A percentile compares a stretch with the other conserved stretches of the same genome.
Conservation (phyloP, 495 filamentous ascomycete species). For the Xeromyces bisporus region DNA sequence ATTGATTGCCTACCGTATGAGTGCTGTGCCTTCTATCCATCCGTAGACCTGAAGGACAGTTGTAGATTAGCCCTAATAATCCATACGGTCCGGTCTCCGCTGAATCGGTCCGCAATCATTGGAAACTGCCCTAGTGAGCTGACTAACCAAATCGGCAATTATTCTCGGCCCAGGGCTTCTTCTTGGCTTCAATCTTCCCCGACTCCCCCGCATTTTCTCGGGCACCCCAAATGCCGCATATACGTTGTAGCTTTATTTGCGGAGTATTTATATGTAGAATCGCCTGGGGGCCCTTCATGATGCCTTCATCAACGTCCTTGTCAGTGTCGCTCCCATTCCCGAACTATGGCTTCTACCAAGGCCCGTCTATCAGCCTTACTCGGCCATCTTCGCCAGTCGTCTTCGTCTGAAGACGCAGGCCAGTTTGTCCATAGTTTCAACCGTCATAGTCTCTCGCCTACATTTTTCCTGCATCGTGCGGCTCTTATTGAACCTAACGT, state of each 20-base stretch:
- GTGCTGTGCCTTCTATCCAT: too few relatives aligned
- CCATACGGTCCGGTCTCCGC: not conserved
- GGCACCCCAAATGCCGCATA: too few relatives aligned
- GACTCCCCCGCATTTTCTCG: constrained; percentile 3
- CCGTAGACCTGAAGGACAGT: not conserved
- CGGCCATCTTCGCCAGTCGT: constrained; percentile 36
- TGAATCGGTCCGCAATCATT: not conserved
- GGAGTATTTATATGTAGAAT: too few relatives aligned
- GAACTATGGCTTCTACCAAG: constrained; percentile 39
- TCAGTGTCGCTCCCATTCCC: too few relatives aligned
- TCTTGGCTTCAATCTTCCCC: not conserved
- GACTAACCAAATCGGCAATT: too few relatives aligned
- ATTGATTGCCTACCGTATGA: too few relatives aligned
- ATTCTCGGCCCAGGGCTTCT: not conserved
- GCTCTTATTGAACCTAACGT: constrained; percentile 81
- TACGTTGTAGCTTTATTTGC: too few relatives aligned
- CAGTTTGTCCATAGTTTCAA: constrained; percentile 38
- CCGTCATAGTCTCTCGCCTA: constrained; percentile 72
- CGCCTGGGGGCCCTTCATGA: too few relatives aligned
- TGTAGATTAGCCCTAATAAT: not conserved
- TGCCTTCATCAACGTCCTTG: too few relatives aligned
- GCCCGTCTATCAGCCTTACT: constrained; percentile 43
- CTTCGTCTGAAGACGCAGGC: constrained; percentile 9
- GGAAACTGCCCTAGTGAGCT: too few relatives aligned
- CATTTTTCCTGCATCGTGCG: constrained; percentile 74